Conservation (phyloP, 306 rosid genomes). For the Astragalus membranaceus region DNA sequence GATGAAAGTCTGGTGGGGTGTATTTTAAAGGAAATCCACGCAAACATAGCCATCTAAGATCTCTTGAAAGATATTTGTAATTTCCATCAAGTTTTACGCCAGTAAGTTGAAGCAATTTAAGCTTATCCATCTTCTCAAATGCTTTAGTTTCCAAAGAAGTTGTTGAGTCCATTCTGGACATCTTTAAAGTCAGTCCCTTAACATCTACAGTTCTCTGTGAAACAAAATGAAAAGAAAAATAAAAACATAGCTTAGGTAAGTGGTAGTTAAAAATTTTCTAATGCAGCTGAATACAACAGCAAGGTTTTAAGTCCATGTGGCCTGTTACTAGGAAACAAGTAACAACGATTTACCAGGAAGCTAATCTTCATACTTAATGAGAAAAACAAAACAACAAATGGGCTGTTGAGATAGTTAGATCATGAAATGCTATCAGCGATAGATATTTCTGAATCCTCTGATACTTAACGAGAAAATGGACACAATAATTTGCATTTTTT, state of each 20-base stretch:
- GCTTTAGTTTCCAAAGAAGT: not conserved
- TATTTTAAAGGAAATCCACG: not conserved
- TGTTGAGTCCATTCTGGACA: not conserved
- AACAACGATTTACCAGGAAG: not conserved
- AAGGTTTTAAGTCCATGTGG: not conserved
- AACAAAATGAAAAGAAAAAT: not conserved
- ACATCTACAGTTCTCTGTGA: not conserved
- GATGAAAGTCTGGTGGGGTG: not conserved
- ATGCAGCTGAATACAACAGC: not conserved
- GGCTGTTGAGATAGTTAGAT: no score
- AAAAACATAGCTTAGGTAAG: not conserved
- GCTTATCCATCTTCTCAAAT: not conserved
- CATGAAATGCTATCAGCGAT: no score
- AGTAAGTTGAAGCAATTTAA: not conserved
- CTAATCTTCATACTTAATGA: not conserved
- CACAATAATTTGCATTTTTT: not conserved
- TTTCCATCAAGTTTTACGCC: not conserved
- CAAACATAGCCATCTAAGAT: not conserved
- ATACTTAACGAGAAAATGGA: no score
- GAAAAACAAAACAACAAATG: not conserved
- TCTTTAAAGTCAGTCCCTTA: not conserved
- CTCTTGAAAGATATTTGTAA: not conserved
- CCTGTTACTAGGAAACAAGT: not conserved
- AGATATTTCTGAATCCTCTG: no score
- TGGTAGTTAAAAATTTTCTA: not conserved